A percentile compares a stretch with the other conserved stretches of the same genome.
Evolutionary conservation across 2,329 filamentous ascomycete species (phyloP).

Genomic region (Plenodomus lindquistii): DNA sequence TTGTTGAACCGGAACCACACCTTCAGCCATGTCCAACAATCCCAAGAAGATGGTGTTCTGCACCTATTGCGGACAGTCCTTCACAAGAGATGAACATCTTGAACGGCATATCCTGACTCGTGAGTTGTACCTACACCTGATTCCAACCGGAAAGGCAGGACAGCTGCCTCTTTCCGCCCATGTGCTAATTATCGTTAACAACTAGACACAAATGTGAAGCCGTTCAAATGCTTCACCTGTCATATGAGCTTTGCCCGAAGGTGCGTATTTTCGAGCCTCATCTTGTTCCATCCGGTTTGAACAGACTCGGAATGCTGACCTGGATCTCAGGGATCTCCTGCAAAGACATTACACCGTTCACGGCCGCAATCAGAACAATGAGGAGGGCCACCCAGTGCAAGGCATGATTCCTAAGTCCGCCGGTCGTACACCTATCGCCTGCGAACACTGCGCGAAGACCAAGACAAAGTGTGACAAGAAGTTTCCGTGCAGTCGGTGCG

Average conservation of each 20-base stretch:
- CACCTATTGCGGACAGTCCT: slow-evolving; percentile 58
- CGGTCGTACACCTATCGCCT: slow-evolving; percentile 56
- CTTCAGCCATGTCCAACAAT: not conserved
- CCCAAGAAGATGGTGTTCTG: slow-evolving; percentile 54
- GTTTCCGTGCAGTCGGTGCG: slow-evolving; percentile 58
- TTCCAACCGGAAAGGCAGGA: no score
- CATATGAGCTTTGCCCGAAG: slow-evolving; percentile 59
- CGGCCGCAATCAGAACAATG: slow-evolving; percentile 54
- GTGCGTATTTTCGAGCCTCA: slow-evolving; percentile 37
- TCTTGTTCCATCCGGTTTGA: slow-evolving; percentile 1
- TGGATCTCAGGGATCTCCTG: slow-evolving; percentile 50
- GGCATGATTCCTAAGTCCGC: slow-evolving; percentile 58
- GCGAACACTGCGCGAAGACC: slow-evolving; percentile 58
- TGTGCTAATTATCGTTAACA: slow-evolving; percentile 2
- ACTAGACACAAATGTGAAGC: slow-evolving; percentile 58
- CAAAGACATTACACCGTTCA: slow-evolving; percentile 58
- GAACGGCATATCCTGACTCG: slow-evolving; percentile 58
- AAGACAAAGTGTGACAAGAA: slow-evolving; percentile 61
- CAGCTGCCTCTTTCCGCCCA: slow-evolving; percentile 1
- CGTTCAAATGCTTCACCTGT: slow-evolving; percentile 59
- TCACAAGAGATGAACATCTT: slow-evolving; percentile 57
- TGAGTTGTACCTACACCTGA: slow-evolving; percentile 34
- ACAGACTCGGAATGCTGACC: slow-evolving; percentile 14
- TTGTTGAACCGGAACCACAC: not conserved
- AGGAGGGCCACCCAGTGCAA: slow-evolving; percentile 52